Evolutionary conservation across 805 yeast genomes (phyloP), one percentile per base, ranked within the genome.

Genomic region (Sugiyamaella mastotermitis): DNA sequence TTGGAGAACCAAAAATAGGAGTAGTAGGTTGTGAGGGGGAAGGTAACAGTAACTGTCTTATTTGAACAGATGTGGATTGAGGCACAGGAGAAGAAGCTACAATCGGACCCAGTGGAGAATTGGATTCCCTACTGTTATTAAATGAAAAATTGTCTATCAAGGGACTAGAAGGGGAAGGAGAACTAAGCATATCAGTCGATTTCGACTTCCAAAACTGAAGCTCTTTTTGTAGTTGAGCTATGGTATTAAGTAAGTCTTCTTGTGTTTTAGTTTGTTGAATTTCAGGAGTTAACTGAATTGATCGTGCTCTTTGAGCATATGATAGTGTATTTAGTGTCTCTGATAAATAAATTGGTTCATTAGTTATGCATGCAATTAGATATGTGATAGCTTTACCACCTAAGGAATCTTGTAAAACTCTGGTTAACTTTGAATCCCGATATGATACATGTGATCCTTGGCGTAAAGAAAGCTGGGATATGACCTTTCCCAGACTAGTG

Each of bases 381-480:
- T 81, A 83, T 0, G 95, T 85, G 55, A 83, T 79, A 53, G 95
- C 83, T 50, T 84, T 83, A 0, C 94, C 95, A 3, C 94, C 94
- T 13, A 85, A 62, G 0, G 94, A 82, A 51, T 84, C 85, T 54
- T 85, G 85, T 39, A 86, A 65, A 31, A 85, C 62, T 46, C 95
- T 61, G 0, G 95, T 86, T 38, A 86, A 61, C 0, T 67, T 64
- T 0, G 85, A 78, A 45, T 80, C 87, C 48, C 87, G 64, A 50
- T 75, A 78, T 0, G 83, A 81, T 1, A 76, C 38, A 19, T 49
- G 53, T 2, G 38, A 22, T 1, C 26, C 35, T 13, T 41, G 25
- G 22, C 24, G 13, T 53, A 42, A 29, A 13, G 74, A 71, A 3
- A 67, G 49, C 31, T 62, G 53, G 2, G 63, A 55, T 5, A 67